A percentile compares a stretch with the other conserved stretches of the same genome.
Evolutionary conservation across 306 rosid species (phyloP).

Genomic region (Astragalus glycyphyllos): DNA sequence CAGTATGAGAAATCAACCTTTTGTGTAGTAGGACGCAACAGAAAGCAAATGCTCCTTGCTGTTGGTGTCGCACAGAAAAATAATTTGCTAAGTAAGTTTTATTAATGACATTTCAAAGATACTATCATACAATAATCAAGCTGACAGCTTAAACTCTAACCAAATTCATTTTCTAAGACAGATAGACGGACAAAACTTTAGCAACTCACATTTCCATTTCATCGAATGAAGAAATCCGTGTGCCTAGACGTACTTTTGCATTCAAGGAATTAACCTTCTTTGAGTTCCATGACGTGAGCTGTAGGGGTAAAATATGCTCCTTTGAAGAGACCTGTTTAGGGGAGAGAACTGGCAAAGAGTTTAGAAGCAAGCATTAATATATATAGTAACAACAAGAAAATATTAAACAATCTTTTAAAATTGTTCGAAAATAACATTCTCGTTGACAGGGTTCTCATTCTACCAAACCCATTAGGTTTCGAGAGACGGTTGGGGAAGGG

Average conservation of each 20-base stretch:
- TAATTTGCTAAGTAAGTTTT: constrained; percentile 11
- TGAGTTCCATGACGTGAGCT: constrained; percentile 60
- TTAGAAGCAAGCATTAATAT: constrained; percentile 55
- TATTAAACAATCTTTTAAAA: constrained; percentile 4
- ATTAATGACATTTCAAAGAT: constrained; percentile 33
- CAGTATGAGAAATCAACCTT: constrained; percentile 57
- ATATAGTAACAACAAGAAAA: constrained; percentile 4
- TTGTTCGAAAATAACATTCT: constrained; percentile 17
- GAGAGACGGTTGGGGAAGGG: not conserved
- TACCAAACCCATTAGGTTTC: constrained; percentile 25
- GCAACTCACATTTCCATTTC: constrained; percentile 74
- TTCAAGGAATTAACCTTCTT: constrained; percentile 51
- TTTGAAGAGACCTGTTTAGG: constrained; percentile 79
- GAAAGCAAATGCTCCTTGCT: constrained; percentile 63
- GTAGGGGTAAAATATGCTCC: constrained; percentile 78
- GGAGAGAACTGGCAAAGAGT: constrained; percentile 79
- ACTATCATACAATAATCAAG: constrained; percentile 28
- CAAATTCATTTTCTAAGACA: constrained; percentile 27
- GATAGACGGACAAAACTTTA: constrained; percentile 19
- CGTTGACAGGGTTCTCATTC: constrained; percentile 14
- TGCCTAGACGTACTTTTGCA: constrained; percentile 63
- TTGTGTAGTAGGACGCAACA: constrained; percentile 64
- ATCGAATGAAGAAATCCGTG: constrained; percentile 72
- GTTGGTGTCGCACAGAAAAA: constrained; percentile 31
- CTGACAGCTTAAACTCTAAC: constrained; percentile 30